These are phyloP conservation scores for Alliaria petiolata DNA, from an alignment of 345 rosid genomes.

Conservation along the genomic window DNA sequence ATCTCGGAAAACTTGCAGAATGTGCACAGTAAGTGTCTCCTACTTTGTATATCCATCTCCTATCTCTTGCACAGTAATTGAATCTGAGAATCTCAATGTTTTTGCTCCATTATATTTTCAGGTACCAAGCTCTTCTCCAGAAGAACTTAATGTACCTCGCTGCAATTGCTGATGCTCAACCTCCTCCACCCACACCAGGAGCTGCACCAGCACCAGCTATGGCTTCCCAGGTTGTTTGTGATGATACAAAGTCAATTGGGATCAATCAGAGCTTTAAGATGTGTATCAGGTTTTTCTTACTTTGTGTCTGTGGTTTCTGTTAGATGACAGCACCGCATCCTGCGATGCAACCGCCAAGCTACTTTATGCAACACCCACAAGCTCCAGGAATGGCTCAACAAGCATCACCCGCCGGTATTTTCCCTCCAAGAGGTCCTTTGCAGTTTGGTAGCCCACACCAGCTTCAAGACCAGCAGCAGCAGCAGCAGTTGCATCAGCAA, in stretches of 20 bases:
- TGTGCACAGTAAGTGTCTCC: conserved; percentile 75
- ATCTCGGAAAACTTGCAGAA: conserved; percentile 84
- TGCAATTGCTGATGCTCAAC: conserved; percentile 99
- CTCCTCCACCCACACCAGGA: conserved; percentile 55
- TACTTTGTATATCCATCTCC: neutral
- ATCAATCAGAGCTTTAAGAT: neutral
- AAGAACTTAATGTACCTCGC: conserved; percentile 96
- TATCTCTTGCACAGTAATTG: neutral
- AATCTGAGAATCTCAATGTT: neutral
- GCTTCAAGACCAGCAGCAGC: conserved; percentile 52
- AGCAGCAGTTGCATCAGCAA: conserved; percentile 38
- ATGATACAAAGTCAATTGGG: too few relatives aligned
- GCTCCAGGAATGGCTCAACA: conserved; percentile 44
- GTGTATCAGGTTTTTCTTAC: neutral
- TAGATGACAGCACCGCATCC: conserved; percentile 84
- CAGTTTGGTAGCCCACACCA: conserved; percentile 73
- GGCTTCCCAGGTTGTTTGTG: conserved; percentile 63
- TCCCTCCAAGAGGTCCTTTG: conserved; percentile 62
- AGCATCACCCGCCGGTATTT: conserved; percentile 56
- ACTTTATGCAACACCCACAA: conserved; percentile 85
- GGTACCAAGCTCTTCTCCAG: conserved; percentile 90
- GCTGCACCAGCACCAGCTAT: conserved; percentile 36
- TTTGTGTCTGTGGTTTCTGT: neutral
- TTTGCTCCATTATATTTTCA: conserved; percentile 8
- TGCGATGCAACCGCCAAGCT: conserved; percentile 51